Percentiles rank a stretch among this genome's conserved stretches.
phyloP scores from a whole-genome alignment of 1,284 basidiomycete species.

The Cryptococcus amylolentus region DNA sequence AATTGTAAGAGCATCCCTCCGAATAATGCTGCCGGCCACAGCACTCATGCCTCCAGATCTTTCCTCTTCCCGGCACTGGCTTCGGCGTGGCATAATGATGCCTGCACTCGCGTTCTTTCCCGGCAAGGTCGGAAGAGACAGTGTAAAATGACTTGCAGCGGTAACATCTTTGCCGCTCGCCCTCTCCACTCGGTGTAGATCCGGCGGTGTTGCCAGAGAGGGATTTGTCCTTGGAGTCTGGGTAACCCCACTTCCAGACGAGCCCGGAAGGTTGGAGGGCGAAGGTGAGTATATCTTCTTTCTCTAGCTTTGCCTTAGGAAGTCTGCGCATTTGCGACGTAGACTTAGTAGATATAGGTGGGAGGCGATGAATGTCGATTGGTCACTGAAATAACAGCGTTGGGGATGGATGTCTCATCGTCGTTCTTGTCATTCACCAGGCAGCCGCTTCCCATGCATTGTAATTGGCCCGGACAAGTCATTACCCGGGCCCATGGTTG shows the following conservation, averaged over 20 bases:
- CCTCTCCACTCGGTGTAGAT: constrained; percentile 64
- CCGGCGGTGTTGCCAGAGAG: constrained; percentile 5
- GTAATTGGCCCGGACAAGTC: no score
- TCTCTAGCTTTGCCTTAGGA: no score
- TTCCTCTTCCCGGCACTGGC: constrained; percentile 38
- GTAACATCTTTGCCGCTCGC: constrained; percentile 66
- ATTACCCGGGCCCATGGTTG: no score
- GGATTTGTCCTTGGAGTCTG: constrained; percentile 62
- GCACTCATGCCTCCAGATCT: constrained; percentile 45
- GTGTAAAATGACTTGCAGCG: constrained; percentile 67
- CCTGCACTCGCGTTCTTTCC: constrained; percentile 63
- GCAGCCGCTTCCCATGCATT: no score
- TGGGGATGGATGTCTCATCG: no score
- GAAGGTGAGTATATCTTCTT: no score
- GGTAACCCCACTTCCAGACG: constrained; percentile 62
- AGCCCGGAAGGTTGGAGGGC: no score
- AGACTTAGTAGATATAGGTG: no score
- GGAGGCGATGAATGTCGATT: no score
- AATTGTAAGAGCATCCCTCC: constrained; percentile 29
- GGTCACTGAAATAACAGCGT: no score
- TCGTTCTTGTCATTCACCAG: no score
- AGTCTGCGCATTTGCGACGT: no score
- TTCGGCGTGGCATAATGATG: constrained; percentile 71
- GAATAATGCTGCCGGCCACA: constrained; percentile 58
- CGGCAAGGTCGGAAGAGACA: constrained; percentile 57